Evolutionary conservation across 106 monocot genomes (phyloP).

Genomic region (Allium cepa): DNA sequence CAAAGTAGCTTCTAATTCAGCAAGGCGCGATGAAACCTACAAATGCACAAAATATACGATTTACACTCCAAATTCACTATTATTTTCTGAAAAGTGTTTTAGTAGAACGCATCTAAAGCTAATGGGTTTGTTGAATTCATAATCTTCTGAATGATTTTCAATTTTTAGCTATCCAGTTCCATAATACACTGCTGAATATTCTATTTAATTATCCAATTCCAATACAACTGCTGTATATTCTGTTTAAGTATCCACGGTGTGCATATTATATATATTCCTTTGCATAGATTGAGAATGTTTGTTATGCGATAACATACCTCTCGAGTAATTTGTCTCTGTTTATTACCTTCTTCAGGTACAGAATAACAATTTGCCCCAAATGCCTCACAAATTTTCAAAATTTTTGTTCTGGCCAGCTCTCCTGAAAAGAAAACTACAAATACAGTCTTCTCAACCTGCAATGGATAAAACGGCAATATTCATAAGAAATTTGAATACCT

Average conservation of each 20-base stretch:
- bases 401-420: conserved; percentile 84
- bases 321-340: conserved; percentile 71
- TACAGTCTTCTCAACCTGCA: conserved; percentile 89
- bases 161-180: too few relatives aligned
- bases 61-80: too few relatives aligned
- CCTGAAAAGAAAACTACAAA: conserved; percentile 99
- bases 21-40: conserved; percentile 78
- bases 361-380: conserved; percentile 98
- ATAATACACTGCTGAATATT: neutral
- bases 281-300: neutral
- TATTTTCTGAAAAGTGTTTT: too few relatives aligned
- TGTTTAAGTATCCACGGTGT: neutral
- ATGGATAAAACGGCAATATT: neutral
- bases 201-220: neutral
- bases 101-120: too few relatives aligned
- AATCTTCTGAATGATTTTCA: too few relatives aligned
- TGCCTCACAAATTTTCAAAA: conserved; percentile 88
- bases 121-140: too few relatives aligned
- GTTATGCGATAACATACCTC: conserved; percentile 46
- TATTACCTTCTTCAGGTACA: conserved; percentile 85
- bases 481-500: neutral
- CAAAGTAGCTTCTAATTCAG: conserved; percentile 88
- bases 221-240: too few relatives aligned
- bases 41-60: neutral
- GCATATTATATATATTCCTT: neutral